These are phyloP conservation scores for Phytophthora syringae DNA, from an alignment of 352 stramenopile species.

Conservation along the genomic window DNA sequence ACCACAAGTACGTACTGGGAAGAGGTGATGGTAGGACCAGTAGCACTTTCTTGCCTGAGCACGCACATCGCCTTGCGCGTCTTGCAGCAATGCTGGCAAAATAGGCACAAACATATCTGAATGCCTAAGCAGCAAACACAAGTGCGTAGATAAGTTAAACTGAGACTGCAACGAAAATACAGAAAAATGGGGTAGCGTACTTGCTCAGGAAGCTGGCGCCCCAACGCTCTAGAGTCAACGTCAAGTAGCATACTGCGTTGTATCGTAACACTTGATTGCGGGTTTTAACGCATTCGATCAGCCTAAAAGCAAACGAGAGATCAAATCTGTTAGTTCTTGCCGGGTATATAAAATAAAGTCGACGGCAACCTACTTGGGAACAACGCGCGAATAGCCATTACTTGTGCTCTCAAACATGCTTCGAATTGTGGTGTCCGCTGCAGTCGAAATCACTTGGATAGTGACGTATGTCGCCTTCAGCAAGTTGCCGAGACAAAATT, in stretches of 20 bases:
- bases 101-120: conserved; percentile 64
- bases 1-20: conserved; percentile 42
- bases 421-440: conserved; percentile 74
- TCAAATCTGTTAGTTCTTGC: conserved; percentile 1
- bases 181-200: conserved; percentile 41
- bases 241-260: conserved; percentile 81
- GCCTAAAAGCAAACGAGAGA: conserved; percentile 35
- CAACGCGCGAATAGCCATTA: conserved; percentile 73
- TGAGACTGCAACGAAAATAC: too few relatives aligned
- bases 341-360: neutral
- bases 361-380: conserved; percentile 63
- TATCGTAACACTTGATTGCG: conserved; percentile 77
- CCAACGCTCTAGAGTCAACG: conserved; percentile 73
- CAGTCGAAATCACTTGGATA: conserved; percentile 84
- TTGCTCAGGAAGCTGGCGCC: conserved; percentile 71
- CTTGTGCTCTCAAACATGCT: conserved; percentile 79
- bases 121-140: conserved; percentile 43
- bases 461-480: conserved; percentile 90
- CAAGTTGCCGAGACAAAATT: conserved; percentile 71
- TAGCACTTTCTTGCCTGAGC: conserved; percentile 81
- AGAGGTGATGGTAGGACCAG: conserved; percentile 77
- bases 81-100: conserved; percentile 64
- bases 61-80: conserved; percentile 79
- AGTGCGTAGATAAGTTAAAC: neutral
- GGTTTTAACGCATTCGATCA: conserved; percentile 78